Conservation (phyloP, 176 grass and related monocot genomes). For the Aegilops umbellulata region DNA sequence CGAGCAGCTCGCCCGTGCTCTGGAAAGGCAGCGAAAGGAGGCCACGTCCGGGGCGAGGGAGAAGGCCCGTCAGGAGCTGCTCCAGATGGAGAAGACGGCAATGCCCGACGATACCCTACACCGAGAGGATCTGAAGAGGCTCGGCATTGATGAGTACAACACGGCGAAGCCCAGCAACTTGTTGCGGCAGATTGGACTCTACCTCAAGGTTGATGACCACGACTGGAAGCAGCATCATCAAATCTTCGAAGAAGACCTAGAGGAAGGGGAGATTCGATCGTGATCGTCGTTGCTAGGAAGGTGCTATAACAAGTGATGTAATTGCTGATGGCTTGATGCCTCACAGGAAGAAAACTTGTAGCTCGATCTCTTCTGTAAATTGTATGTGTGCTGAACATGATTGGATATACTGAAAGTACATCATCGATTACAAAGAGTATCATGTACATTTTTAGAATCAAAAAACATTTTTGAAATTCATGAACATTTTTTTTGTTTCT, state of each 20-base stretch:
- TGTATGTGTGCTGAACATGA: neutral
- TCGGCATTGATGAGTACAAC: neutral
- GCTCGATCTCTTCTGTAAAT: no score
- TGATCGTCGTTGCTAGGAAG: neutral
- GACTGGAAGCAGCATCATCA: neutral
- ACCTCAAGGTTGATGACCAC: neutral
- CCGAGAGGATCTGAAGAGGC: neutral
- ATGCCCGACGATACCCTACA: neutral
- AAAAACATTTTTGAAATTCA: no score
- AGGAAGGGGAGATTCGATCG: neutral
- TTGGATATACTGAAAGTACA: neutral
- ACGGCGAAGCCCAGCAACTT: neutral
- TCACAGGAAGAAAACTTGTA: neutral
- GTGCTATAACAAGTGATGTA: neutral
- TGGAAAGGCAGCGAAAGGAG: neutral
- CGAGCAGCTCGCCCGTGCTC: neutral
- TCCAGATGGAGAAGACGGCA: neutral
- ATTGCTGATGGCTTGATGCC: neutral
- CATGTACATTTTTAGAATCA: no score
- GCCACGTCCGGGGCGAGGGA: neutral
- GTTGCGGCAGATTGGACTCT: neutral
- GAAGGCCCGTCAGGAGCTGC: neutral
- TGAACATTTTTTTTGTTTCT: no score
- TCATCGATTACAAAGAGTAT: no score
- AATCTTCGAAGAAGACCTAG: neutral